Evolutionary conservation across 768 basidiomycete genomes (phyloP).

Genomic region (Suillus paluster): DNA sequence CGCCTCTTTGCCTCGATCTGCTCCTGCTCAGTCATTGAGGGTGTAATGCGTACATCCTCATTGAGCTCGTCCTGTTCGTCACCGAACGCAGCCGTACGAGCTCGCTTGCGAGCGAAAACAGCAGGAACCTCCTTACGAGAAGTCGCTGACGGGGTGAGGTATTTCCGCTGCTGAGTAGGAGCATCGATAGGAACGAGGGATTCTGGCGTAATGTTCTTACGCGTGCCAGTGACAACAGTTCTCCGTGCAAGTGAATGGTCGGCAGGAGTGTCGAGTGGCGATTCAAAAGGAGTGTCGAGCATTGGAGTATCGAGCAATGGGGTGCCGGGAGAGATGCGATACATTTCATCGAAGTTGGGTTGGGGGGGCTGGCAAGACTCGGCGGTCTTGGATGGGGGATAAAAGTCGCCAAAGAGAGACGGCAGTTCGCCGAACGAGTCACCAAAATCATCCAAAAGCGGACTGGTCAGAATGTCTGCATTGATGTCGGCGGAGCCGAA

Average conservation of each 20-base stretch:
- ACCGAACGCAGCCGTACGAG: conserved; percentile 49
- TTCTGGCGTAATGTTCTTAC: conserved; percentile 69
- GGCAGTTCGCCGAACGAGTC: conserved; percentile 38
- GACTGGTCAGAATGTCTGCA: conserved; percentile 47
- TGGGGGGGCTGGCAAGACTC: conserved; percentile 16
- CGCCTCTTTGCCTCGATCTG: conserved; percentile 80
- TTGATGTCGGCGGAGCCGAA: conserved; percentile 39
- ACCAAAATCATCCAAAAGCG: conserved; percentile 40
- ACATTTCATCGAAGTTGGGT: conserved; percentile 42
- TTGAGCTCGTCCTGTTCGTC: conserved; percentile 56
- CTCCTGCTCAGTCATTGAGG: conserved; percentile 59
- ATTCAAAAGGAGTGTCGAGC: conserved; percentile 43
- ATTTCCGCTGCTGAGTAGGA: conserved; percentile 80
- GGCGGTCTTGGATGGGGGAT: conserved; percentile 18
- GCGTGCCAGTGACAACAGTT: conserved; percentile 61
- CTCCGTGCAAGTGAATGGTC: conserved; percentile 37
- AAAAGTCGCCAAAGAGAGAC: conserved; percentile 37
- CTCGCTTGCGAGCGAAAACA: conserved; percentile 69
- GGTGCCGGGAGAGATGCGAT: conserved; percentile 55
- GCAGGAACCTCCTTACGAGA: conserved; percentile 81
- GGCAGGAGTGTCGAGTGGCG: conserved; percentile 27
- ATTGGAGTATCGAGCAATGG: conserved; percentile 49
- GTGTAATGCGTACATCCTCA: conserved; percentile 43
- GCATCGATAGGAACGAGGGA: conserved; percentile 72
- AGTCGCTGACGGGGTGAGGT: conserved; percentile 71